Evolutionary conservation across 129 eudicot species (phyloP).

Genomic region (Cynara cardunculus): DNA sequence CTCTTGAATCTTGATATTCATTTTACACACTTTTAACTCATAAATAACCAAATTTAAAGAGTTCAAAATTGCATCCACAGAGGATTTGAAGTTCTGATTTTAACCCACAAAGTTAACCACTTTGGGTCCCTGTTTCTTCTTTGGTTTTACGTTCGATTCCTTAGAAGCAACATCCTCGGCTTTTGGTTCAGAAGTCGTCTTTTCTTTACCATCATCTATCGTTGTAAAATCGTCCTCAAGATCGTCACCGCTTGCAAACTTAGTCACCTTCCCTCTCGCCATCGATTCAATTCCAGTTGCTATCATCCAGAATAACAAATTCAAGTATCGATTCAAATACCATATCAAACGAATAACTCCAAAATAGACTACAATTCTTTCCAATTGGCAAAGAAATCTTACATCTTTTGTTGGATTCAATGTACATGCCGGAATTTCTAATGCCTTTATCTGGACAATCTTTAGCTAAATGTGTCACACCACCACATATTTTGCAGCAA

Average conservation of each 20-base stretch:
- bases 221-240: constrained; percentile 80
- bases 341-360: background rate
- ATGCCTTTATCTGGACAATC: constrained; percentile 77
- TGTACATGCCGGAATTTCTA: constrained; percentile 27
- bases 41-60: background rate
- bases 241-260: constrained; percentile 82
- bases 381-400: constrained; percentile 21
- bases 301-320: constrained; percentile 17
- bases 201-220: constrained; percentile 27
- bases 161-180: constrained; percentile 21
- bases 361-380: background rate
- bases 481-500: constrained; percentile 85
- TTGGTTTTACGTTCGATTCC: constrained; percentile 34
- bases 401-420: constrained; percentile 37
- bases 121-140: constrained; percentile 77
- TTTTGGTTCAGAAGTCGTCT: constrained; percentile 14
- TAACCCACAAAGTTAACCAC: constrained; percentile 86
- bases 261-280: constrained; percentile 65
- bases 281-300: constrained; percentile 32
- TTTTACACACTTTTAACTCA: constrained; percentile 13
- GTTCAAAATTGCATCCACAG: constrained; percentile 36
- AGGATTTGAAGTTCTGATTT: background rate
- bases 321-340: background rate
- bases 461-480: constrained; percentile 85
- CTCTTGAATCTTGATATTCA: constrained; percentile 1